These are phyloP conservation scores for Hypomyces rosellus DNA, from an alignment of 2,329 filamentous ascomycete species.

Conservation along the genomic window DNA sequence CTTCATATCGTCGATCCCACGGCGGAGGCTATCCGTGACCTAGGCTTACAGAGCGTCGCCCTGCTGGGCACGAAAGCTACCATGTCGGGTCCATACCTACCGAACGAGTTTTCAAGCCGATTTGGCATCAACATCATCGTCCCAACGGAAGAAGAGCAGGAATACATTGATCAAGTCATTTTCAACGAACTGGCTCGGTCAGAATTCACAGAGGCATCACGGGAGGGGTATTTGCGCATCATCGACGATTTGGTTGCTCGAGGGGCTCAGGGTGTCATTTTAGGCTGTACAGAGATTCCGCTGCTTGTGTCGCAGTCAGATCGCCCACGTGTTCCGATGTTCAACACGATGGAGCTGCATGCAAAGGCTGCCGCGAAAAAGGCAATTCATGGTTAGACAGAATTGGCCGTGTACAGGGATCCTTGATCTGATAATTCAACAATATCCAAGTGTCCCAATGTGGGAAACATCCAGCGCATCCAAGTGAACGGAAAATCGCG, in stretches of 20 bases:
- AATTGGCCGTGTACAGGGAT: too few species aligned
- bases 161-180: constrained; percentile 9
- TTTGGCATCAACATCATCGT: constrained; percentile 11
- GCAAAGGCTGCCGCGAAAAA: constrained; percentile 11
- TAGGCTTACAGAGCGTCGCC: constrained; percentile 2
- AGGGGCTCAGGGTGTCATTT: constrained; percentile 12
- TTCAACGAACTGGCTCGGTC: constrained; percentile 10
- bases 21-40: constrained; percentile 4
- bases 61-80: constrained; percentile 13
- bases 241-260: constrained; percentile 10
- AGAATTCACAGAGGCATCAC: constrained; percentile 2
- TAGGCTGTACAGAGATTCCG: constrained; percentile 17
- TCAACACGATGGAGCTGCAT: constrained; percentile 13
- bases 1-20: constrained; percentile 14
- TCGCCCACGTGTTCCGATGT: constrained; percentile 10
- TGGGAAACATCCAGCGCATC: too few species aligned
- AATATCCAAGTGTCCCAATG: too few species aligned
- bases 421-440: too few species aligned
- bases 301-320: constrained; percentile 13
- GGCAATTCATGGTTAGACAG: not conserved
- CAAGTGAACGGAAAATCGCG: too few species aligned
- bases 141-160: constrained; percentile 11
- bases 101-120: constrained; percentile 3
- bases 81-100: constrained; percentile 12
- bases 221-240: constrained; percentile 8